Evolutionary conservation across 2,329 filamentous ascomycete genomes (phyloP), one percentile per base, ranked within the genome.

Genomic region (Arthrobotrys sinensis): DNA sequence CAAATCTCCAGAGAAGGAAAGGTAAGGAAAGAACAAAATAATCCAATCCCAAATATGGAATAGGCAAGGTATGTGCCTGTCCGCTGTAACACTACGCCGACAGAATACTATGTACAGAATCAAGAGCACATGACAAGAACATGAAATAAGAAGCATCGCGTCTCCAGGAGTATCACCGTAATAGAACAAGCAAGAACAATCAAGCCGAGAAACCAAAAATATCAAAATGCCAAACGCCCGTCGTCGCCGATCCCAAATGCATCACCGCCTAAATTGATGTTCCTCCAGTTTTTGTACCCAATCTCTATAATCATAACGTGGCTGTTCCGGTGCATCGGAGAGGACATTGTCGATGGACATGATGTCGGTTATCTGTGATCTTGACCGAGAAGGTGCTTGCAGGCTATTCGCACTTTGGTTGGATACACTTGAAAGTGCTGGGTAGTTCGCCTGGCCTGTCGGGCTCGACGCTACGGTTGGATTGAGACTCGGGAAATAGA

Each of bases 341-440:
- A 78, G 75, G 34, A 78, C 75, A 36, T 78, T 78, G 62, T 78
- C 75, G 52, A 78, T 78, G 14, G 75, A 78, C 75, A 78, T 78
- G 34, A 78, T 78, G 21, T 78, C 75, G 48, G 75, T 78, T 28
- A 78, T 78, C 24, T 78, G 75, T 63, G 75, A 78, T 55, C 75
- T 67, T 28, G 75, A 78, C 45, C 75, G 75, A 19, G 34, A 46
- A 24, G 75, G 63, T 19, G 75, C 65, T 14, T 78, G 62, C 32
- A 78, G 67, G 36, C 45, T 78, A n/a, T 53, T 63, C 5, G 66
- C 75, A 40, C 75, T 78, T 24, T 72, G 75, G 53, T 66, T 78
- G 19, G 75, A 78, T n/a, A 78, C 28, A 52, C 75, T 78, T 10
- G 75, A 78, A n/a, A 52, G 60, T n/a, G 75, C 43, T n/a, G 75